Evolutionary conservation across 106 monocot species (phyloP).

Genomic region (Chionographis japonica): DNA sequence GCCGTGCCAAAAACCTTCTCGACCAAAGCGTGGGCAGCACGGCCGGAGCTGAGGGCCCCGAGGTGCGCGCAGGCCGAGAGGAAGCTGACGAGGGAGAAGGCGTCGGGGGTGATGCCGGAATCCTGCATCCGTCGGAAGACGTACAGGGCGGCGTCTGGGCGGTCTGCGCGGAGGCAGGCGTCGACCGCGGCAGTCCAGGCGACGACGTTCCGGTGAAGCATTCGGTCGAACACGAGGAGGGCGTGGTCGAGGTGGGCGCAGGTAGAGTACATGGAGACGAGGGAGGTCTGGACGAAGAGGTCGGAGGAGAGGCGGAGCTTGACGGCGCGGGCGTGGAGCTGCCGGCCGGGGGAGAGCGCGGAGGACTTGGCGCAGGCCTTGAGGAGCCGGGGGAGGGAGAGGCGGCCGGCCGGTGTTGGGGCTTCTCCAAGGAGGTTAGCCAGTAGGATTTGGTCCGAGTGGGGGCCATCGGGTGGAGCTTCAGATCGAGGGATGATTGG

Average conservation of each 20-base stretch:
- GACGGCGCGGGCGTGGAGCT: slow-evolving; percentile 30
- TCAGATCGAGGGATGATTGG: too few species aligned
- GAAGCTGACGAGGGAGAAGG: slow-evolving; percentile 21
- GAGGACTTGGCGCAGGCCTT: slow-evolving; percentile 21
- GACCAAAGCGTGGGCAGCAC: slow-evolving; percentile 8
- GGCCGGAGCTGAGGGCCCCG: slow-evolving; percentile 11
- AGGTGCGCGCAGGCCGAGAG: slow-evolving; percentile 21
- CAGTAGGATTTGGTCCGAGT: not conserved
- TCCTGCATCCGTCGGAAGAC: slow-evolving; percentile 24
- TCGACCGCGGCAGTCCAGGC: slow-evolving; percentile 19
- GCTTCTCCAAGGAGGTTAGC: not conserved
- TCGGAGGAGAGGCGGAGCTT: slow-evolving; percentile 31
- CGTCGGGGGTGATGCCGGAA: slow-evolving; percentile 7
- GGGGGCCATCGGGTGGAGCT: too few species aligned
- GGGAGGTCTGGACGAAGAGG: slow-evolving; percentile 30
- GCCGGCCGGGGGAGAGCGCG: slow-evolving; percentile 14
- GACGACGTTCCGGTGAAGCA: slow-evolving; percentile 19
- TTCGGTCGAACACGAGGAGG: slow-evolving; percentile 28
- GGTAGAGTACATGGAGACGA: slow-evolving; percentile 22
- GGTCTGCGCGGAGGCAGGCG: slow-evolving; percentile 14
- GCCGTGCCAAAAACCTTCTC: slow-evolving; percentile 6
- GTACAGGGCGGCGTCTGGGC: slow-evolving; percentile 4
- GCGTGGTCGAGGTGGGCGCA: slow-evolving; percentile 4
- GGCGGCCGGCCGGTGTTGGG: not conserved
- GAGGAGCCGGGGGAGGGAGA: slow-evolving; percentile 33